Conservation (phyloP, 108 stramenopile genomes). For the Tribonema minus region DNA sequence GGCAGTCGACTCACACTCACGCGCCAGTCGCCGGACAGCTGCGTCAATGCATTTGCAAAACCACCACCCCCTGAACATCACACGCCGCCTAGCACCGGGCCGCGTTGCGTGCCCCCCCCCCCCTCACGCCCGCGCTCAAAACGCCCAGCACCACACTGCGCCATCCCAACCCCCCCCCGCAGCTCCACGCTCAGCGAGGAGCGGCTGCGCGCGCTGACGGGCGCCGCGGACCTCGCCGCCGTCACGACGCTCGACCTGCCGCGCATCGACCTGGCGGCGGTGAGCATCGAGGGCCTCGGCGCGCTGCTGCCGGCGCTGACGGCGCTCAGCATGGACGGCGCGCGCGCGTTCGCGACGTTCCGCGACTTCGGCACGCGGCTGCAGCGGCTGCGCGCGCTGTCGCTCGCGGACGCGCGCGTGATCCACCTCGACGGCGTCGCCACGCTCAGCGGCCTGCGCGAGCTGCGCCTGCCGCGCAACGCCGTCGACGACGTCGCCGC, state of each 20-base stretch:
- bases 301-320: slow-evolving; percentile 33
- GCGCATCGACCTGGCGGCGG: slow-evolving; percentile 48
- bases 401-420: slow-evolving; percentile 39
- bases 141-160: too few species aligned
- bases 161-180: too few species aligned
- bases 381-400: slow-evolving; percentile 41
- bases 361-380: slow-evolving; percentile 57
- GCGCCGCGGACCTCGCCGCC: slow-evolving; percentile 20
- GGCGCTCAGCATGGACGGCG: slow-evolving; percentile 47
- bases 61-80: too few species aligned
- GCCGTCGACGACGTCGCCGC: slow-evolving; percentile 48
- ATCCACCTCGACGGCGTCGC: slow-evolving; percentile 56
- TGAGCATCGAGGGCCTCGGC: slow-evolving; percentile 47
- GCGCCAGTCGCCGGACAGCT: too few species aligned
- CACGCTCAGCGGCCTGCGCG: slow-evolving; percentile 46
- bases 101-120: too few species aligned
- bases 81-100: too few species aligned
- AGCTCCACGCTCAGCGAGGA: background rate
- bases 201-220: background rate
- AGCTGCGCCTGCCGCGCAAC: slow-evolving; percentile 46
- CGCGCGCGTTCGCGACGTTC: slow-evolving; percentile 46
- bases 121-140: too few species aligned
- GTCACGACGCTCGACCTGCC: slow-evolving; percentile 39
- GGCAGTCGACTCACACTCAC: too few species aligned
- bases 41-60: too few species aligned